Evolutionary conservation across 305 asterid species (phyloP).

Genomic region (Euphrasia arctica): DNA sequence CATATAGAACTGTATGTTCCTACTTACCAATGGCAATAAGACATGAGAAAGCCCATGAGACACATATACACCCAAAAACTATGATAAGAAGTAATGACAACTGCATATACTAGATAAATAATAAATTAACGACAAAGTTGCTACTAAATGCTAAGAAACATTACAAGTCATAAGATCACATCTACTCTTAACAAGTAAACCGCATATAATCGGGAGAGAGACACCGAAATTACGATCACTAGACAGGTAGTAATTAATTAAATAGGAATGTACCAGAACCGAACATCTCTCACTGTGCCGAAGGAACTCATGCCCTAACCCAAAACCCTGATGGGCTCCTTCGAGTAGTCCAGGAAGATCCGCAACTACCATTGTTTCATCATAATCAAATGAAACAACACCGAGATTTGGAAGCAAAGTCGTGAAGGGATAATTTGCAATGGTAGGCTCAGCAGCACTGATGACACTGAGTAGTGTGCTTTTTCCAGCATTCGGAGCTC

Average conservation of each 20-base stretch:
- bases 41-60: neutral
- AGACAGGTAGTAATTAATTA: constrained; percentile 8
- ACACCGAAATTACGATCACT: constrained; percentile 1
- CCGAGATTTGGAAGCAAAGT: constrained; percentile 98
- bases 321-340: constrained; percentile 97
- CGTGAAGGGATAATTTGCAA: constrained; percentile 93
- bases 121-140: neutral
- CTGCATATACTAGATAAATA: constrained; percentile 5
- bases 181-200: neutral
- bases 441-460: constrained; percentile 86
- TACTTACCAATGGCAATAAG: neutral
- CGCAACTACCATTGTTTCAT: constrained; percentile 84
- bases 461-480: constrained; percentile 90
- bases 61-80: neutral
- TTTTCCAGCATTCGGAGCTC: constrained; percentile 98
- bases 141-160: neutral
- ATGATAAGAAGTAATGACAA: neutral
- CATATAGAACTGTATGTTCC: neutral
- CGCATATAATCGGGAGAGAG: neutral
- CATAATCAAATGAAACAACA: constrained; percentile 83
- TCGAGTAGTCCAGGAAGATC: constrained; percentile 93
- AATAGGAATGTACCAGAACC: constrained; percentile 59
- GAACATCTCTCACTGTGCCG: constrained; percentile 95
- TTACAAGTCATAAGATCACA: constrained; percentile 4
- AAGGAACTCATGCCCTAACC: constrained; percentile 93